These are phyloP conservation scores for Xylariaceae sp. DNA, from an alignment of 2,329 filamentous ascomycete genomes.

Conservation along the genomic window DNA sequence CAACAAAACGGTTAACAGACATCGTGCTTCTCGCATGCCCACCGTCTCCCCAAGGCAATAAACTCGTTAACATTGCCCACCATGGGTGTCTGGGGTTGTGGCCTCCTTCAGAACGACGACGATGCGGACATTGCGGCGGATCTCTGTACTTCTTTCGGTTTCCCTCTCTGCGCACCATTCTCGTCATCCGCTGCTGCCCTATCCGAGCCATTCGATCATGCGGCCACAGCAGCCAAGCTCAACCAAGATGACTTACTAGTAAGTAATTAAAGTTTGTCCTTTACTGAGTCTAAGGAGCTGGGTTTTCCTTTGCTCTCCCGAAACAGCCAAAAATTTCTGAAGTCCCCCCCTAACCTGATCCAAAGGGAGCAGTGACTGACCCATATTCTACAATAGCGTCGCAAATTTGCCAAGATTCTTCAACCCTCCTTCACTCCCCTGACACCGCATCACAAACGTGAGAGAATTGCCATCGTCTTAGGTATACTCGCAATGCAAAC, in stretches of 20 bases:
- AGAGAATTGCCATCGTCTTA: constrained; percentile 18
- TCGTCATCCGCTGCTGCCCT: constrained; percentile 1
- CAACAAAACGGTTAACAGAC: no score
- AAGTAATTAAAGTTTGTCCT: not conserved
- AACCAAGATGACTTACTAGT: constrained; percentile 16
- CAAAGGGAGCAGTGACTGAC: no score
- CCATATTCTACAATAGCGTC: no score
- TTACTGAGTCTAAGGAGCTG: no score
- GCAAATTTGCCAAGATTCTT: constrained; percentile 18
- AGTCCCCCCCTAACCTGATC: no score
- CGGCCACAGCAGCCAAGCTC: constrained; percentile 9
- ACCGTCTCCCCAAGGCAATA: no score
- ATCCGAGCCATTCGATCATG: not conserved
- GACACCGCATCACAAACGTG: constrained; percentile 12
- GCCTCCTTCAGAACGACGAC: constrained; percentile 21
- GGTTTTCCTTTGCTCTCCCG: no score
- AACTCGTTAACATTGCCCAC: no score
- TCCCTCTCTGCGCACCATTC: constrained; percentile 9
- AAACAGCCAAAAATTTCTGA: no score
- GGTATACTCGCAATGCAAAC: constrained; percentile 20
- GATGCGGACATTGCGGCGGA: constrained; percentile 20
- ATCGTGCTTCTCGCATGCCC: no score
- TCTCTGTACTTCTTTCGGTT: constrained; percentile 15
- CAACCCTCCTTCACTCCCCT: constrained; percentile 5
- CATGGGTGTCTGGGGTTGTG: constrained; percentile 20